phyloP scores from a whole-genome alignment of 2,329 filamentous ascomycete genomes.

The Cercospora canescens region DNA sequence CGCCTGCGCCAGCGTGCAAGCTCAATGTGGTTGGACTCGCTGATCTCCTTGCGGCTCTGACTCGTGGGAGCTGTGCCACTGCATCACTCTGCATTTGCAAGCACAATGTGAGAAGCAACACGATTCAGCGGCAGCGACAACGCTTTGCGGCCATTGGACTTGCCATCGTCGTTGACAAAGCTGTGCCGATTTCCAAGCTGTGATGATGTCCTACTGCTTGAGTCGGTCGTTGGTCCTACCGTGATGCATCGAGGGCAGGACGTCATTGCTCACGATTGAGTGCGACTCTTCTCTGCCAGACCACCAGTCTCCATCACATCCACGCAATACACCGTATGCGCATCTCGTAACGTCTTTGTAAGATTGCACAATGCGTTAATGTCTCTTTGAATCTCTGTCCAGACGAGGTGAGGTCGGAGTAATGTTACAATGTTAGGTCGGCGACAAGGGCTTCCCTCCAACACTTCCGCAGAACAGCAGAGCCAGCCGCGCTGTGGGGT shows the following conservation, averaged over 20 bases:
- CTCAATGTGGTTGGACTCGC: slow-evolving; percentile 19
- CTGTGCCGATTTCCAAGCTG: background rate
- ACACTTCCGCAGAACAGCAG: background rate
- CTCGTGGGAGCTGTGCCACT: slow-evolving; percentile 18
- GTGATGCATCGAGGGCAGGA: background rate
- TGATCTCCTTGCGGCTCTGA: slow-evolving; percentile 15
- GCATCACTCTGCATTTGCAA: slow-evolving; percentile 17
- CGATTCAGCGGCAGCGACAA: slow-evolving; percentile 11
- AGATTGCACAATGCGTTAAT: background rate
- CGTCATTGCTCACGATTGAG: slow-evolving; percentile 8
- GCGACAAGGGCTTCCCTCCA: background rate
- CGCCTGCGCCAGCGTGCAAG: slow-evolving; percentile 5
- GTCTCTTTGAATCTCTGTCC: background rate
- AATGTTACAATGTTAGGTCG: background rate
- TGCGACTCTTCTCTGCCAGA: background rate
- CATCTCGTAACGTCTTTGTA: background rate
- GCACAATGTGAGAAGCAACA: slow-evolving; percentile 10
- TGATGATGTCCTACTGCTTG: background rate
- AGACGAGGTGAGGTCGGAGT: slow-evolving; percentile 2
- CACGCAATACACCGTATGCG: background rate
- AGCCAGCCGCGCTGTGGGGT: background rate
- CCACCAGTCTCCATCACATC: background rate
- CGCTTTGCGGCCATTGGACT: slow-evolving; percentile 5
- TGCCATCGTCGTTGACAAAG: background rate
- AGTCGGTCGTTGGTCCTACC: background rate